phyloP scores from a whole-genome alignment of 306 rosid genomes.

The Citrullus colocynthis region DNA sequence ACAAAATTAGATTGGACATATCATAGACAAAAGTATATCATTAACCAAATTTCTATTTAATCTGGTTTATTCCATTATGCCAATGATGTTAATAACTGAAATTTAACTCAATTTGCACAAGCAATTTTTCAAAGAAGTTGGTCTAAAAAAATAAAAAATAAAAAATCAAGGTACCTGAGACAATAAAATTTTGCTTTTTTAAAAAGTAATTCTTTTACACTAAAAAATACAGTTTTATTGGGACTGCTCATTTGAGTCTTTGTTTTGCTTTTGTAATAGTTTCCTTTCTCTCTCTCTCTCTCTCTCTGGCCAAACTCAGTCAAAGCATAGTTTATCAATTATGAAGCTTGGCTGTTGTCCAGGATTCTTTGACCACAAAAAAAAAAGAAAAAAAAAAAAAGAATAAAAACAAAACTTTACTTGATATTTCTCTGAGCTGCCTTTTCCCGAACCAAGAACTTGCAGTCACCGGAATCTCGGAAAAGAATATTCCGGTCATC shows the following conservation, averaged over 20 bases:
- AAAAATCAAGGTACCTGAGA: no score
- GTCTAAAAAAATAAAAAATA: background rate
- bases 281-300: background rate
- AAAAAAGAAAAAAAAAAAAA: background rate
- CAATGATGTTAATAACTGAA: background rate
- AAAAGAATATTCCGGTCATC: background rate
- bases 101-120: no score
- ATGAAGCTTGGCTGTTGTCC: background rate
- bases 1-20: background rate
- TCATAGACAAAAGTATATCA: background rate
- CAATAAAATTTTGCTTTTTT: background rate
- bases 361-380: slow-evolving; percentile 4
- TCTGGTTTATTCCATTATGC: background rate
- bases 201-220: background rate
- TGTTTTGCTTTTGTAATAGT: background rate
- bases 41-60: background rate
- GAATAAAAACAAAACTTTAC: background rate
- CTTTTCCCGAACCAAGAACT: background rate
- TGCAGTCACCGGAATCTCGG: background rate
- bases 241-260: background rate
- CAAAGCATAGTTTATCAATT: background rate
- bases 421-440: background rate
- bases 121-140: background rate
- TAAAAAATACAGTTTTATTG: background rate
- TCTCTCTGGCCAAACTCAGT: background rate